Evolutionary conservation across 495 filamentous ascomycete genomes (phyloP), one percentile per base, ranked within the genome.

Genomic region (Chlorociboria aeruginascens): DNA sequence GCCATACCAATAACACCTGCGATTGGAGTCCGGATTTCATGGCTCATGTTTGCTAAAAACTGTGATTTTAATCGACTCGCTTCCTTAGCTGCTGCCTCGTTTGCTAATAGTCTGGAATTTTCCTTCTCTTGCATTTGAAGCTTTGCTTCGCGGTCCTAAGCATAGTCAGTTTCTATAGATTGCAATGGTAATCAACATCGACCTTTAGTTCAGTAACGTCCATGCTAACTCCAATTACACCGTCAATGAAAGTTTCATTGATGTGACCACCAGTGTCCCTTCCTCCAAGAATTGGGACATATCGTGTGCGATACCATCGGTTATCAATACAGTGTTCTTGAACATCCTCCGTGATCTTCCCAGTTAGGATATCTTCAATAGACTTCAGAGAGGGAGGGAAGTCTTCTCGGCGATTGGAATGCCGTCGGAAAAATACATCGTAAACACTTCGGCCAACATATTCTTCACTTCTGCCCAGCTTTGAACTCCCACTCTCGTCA

Each of bases 41-140:
- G 88, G 17, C 79, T 85, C 86, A 94, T 94, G 64, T 78, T 82
- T 2, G 78, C 78, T n/a, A 83, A 62, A 59, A 83, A 82, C 52
- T 82, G 79, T 50, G 69, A 76, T 61, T 85, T 85, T 28, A 87
- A 68, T 52, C 76, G 66, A 50, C 76, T 82, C 8, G 82, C 81
- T 56, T 84, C 81, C 58, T 79, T 83, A 1, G 80, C 80, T 30
- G 69, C 70, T n/a, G 74, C 68, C 52, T 82, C 79, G 45, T 85
- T 82, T 7, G 80, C 78, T 40, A 77, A 55, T 3, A 85, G 62
- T 33, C 73, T 68, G 3, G 69, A 59, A 52, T 84, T 86, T 46
- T 85, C 81, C 52, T 68, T 68, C 31, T 73, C 73, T 50, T 81
- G 72, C 40, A 65, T 62, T 40, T 74, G 64, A 16, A 85, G 63